Evolutionary conservation across 1,139 yeast species (phyloP), one percentile per base, ranked within the genome.

Genomic region (Debaryomycetaceae sp.): DNA sequence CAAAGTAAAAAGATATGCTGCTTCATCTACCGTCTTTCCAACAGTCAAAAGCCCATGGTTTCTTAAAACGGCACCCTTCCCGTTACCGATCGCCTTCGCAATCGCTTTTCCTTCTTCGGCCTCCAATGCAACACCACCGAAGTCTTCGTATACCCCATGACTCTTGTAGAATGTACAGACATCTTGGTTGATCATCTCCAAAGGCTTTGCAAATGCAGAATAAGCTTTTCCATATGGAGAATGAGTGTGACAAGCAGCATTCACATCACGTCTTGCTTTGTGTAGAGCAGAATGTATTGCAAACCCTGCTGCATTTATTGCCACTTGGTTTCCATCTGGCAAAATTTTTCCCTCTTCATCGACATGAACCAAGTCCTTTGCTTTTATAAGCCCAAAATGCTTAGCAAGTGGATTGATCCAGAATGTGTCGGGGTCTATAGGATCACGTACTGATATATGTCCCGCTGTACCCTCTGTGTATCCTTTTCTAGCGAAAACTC

Each of bases 171-270:
- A 79, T 5, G 73, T 66, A 58, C 91, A 83, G 3, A 72, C 84
- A 53, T 86, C 95, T 63, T 86, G 95, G 64, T 83, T 84, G 48
- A 86, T 61, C 94, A 86, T 86, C 43, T 83, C 89, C 49, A 86
- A 67, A 14, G 81, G 81, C 50, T 72, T 75, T 17, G 89, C 92
- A 54, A 85, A 81, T 0, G 85, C 70, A 8, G 87, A 77, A 63
- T 79, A 86, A 0, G 95, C 85, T 56, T 83, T 83, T 38, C 95
- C 95, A 55, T 79, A 75, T 28, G 74, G 65, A 3, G 91, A 82
- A 52, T 86, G 95, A 6, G 89, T 75, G 59, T 86, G 95, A 55
- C 92, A 83, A 2, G 94, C 94, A 17, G 94, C 92, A 51, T 79
- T 69, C 15, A 86, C 83, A 50, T 86, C 91, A 2, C 91, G 92